These are phyloP conservation scores for Cystobasidium onofrii DNA, from an alignment of 768 basidiomycete species.

Conservation along the genomic window DNA sequence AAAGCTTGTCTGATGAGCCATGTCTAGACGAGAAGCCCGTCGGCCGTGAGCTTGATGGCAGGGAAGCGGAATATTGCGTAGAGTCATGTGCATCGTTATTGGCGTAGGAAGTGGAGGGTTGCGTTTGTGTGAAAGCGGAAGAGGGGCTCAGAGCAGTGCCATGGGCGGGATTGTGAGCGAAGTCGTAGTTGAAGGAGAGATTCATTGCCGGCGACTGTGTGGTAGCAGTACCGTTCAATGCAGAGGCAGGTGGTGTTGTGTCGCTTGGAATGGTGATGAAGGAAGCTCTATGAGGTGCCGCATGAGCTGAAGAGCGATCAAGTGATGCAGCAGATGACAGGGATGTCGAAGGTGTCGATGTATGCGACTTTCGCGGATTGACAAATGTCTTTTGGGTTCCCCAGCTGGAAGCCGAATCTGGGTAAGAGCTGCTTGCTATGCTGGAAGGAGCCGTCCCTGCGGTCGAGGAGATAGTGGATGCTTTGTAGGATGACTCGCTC, in stretches of 20 bases:
- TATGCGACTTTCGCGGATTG: not conserved
- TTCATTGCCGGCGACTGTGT: not conserved
- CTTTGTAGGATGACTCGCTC: slow-evolving; percentile 13
- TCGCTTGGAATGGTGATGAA: not conserved
- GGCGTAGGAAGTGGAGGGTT: not conserved
- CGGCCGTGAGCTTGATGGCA: not conserved
- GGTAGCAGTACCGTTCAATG: not conserved
- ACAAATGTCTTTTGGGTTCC: slow-evolving; percentile 7
- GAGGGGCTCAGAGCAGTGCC: not conserved
- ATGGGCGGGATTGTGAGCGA: slow-evolving; percentile 10
- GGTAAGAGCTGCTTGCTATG: slow-evolving; percentile 7
- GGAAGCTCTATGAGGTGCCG: not conserved
- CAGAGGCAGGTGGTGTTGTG: not conserved
- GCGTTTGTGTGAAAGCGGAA: not conserved
- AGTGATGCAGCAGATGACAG: not conserved
- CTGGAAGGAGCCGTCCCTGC: not conserved
- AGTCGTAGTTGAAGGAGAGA: slow-evolving; percentile 16
- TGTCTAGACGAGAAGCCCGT: not conserved
- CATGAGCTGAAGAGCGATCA: not conserved
- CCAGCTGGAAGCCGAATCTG: not conserved
- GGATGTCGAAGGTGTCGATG: not conserved
- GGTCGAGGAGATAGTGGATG: not conserved
- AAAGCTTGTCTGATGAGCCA: not conserved
- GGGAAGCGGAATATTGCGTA: not conserved
- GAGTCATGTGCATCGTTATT: not conserved